Evolutionary conservation across 345 rosid genomes (phyloP).

Genomic region (Ceriops tagal): DNA sequence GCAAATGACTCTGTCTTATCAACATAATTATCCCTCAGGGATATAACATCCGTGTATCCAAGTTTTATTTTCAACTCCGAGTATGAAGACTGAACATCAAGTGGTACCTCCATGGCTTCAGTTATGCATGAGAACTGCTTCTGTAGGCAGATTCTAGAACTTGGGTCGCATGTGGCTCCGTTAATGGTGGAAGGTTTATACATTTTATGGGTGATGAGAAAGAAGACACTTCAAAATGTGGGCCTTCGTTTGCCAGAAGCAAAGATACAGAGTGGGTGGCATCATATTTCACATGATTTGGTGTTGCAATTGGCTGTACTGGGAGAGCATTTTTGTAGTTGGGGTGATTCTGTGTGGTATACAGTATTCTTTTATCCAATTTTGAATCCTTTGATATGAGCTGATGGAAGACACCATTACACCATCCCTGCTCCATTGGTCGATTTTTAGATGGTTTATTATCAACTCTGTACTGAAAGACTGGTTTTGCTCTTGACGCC

Average conservation of each 20-base stretch:
- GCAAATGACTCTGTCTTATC: not conserved
- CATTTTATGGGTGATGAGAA: not conserved
- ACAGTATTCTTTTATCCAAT: too few species aligned
- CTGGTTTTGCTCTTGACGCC: too few species aligned
- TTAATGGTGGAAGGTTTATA: not conserved
- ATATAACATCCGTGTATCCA: conserved; percentile 59
- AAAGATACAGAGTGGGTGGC: not conserved
- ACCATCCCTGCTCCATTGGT: too few species aligned
- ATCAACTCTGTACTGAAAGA: too few species aligned
- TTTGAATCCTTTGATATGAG: too few species aligned
- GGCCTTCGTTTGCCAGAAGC: not conserved
- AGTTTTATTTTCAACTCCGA: conserved; percentile 59
- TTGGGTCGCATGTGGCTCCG: not conserved
- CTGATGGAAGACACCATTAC: too few species aligned
- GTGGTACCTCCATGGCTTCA: not conserved
- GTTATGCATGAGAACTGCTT: not conserved
- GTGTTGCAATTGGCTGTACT: too few species aligned
- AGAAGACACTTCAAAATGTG: not conserved
- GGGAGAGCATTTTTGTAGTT: too few species aligned
- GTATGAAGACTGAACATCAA: conserved; percentile 40
- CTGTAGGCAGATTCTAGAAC: not conserved
- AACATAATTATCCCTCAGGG: conserved; percentile 38
- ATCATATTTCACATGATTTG: too few species aligned
- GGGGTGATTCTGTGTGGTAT: too few species aligned
- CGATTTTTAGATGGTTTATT: too few species aligned